Base-by-base conservation (phyloP, 148 eudicot genomes). In the Limonium bicolor region DNA sequence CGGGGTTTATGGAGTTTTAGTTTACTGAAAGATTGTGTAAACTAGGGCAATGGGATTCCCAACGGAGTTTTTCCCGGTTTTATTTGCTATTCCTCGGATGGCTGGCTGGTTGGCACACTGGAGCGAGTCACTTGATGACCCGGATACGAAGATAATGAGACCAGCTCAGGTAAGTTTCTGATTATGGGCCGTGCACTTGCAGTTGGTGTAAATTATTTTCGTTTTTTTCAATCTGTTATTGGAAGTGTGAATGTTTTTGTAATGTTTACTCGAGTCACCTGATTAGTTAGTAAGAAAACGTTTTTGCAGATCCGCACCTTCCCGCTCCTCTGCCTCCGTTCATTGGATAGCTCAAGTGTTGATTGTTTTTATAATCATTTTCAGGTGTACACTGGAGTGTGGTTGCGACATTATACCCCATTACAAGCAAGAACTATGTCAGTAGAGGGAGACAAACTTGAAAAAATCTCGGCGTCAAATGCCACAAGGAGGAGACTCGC, bases 1-100 rank as follows among this genome's bases (percentile, higher is more conserved):
- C 2, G 7, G 15, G 52, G 7, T 27, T 9, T 9, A 19, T n/a
- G 6, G 2, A 25, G 18, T 43, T 4, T 19, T 43, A 20, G 27
- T 43, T 18, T n/a, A n/a, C n/a, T 43, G 15, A 43, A 25, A 5
- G 18, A 2, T 58, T 62, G 28, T 20, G 38, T 20, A 66, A 54
- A n/a, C n/a, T 69, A 90, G 99, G 80, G 95, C 99, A 24, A 81
- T 90, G 72, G 99, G 95, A 26, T 90, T 92, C 53, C 99, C 99
- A 4, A 59, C 99, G 13, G 99, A 92, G 58, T 92, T 92, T 60
- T 92, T 92, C 42, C 63, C 99, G 22, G 94, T 92, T 46, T 48
- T 92, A 44, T 92, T 92, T 58, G 99, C 99, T 32, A 78, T 85
- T 31, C 99, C 99, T 71, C 95, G 99, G 42, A 92, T 92, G 99